Base-by-base conservation (phyloP, 2,329 filamentous ascomycete genomes). In the Sphaceloma murrayae region DNA sequence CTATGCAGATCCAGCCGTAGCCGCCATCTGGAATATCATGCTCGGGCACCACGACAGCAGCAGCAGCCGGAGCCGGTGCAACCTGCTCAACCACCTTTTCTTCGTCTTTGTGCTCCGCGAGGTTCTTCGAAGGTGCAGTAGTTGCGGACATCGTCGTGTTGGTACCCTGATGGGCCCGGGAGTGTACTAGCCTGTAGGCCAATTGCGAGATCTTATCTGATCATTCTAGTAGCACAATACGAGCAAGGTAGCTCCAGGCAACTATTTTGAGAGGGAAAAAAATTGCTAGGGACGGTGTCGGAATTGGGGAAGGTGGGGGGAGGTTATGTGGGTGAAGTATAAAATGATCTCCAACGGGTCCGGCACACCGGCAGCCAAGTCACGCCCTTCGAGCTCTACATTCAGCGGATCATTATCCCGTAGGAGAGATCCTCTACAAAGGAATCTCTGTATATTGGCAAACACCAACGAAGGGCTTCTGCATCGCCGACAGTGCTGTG, bases 1-100 rank as follows among this genome's bases (percentile, higher is more conserved):
- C 42, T 7, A 56, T 55, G 43, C 53, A 52, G 2, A 63, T 51
- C 62, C 61, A 65, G 40, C 58, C 62, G 42, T 64, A 63, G 3
- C 61, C 61, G 6, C 61, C 61, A 45, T 63, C 57, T 11, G 58
- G 58, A 4, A 48, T 43, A 14, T 48, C 46, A 21, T 48, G 33
- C 19, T 45, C 42, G 18, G 32, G 31, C 13, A 21, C 22, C 19
- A 14, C 22, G 13, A 45, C 31, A 5, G 42, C 24, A 6, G 31
- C 32, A 3, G 42, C 27, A 5, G 42, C 21, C 4, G 24, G 18
- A 19, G 42, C 11, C 13, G 30, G 42, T 14, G 42, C 30, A 8
- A 45, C 42, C 27, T 45, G 42, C 42, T 45, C 42, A n/a, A 45
- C 22, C 5, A 34, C 22, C 8, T 30, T 27, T 13, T 43, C 27